phyloP scores from a whole-genome alignment of 2,329 filamentous ascomycete genomes.

The Cytospora leucostoma region DNA sequence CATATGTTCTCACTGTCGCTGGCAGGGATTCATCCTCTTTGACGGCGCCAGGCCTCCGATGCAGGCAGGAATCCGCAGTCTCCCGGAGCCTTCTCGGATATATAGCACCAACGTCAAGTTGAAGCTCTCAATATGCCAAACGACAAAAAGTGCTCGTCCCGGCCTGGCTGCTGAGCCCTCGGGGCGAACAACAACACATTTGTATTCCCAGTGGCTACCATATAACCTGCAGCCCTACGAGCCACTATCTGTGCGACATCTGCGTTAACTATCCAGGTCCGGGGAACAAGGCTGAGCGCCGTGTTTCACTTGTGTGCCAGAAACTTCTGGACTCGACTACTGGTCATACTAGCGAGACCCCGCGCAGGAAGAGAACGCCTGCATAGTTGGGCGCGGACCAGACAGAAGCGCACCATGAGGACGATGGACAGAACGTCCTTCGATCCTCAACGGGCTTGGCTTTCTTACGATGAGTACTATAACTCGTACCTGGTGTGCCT shows the following conservation, averaged over 20 bases:
- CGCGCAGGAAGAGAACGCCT: not conserved
- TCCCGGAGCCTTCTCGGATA: not conserved
- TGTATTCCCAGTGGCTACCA: not conserved
- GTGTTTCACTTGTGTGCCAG: not conserved
- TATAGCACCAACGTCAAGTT: not conserved
- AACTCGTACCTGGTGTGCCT: no score
- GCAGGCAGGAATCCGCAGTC: not conserved
- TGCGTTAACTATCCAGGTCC: not conserved
- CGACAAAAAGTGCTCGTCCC: not conserved
- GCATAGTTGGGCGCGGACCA: slow-evolving; percentile 7
- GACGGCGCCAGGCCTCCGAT: not conserved
- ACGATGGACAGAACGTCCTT: no score
- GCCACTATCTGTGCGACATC: slow-evolving; percentile 13
- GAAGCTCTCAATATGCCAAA: not conserved
- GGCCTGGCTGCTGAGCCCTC: not conserved
- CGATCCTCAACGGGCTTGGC: no score
- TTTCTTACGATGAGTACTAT: no score
- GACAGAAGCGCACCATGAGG: not conserved
- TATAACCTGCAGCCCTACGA: slow-evolving; percentile 14
- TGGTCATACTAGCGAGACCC: not conserved
- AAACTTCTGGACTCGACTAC: slow-evolving; percentile 5
- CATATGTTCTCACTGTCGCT: not conserved
- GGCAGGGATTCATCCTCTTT: not conserved
- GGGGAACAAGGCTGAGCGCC: not conserved
- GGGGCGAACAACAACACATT: not conserved